Conservation (phyloP, 2,329 filamentous ascomycete species). For the Rutstroemia sp. region DNA sequence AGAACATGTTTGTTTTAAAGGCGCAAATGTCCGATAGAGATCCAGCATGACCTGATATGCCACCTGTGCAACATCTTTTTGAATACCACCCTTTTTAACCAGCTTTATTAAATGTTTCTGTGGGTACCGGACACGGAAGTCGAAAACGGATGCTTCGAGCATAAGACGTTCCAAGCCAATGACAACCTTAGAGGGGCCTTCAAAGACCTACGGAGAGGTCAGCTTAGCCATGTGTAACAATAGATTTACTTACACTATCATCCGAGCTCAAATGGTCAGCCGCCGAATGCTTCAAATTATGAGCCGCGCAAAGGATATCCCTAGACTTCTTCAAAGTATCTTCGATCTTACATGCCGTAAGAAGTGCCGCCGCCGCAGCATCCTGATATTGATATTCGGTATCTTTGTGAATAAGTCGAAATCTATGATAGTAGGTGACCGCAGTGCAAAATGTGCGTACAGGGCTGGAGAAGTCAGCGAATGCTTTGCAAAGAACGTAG, state of each 20-base stretch:
- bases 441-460: slow-evolving; percentile 90
- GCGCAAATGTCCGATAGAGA: slow-evolving; percentile 86
- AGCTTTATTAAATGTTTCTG: slow-evolving; percentile 82
- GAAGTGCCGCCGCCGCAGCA: slow-evolving; percentile 78
- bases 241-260: slow-evolving; percentile 56
- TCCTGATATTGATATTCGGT: slow-evolving; percentile 81
- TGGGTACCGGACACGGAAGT: slow-evolving; percentile 84
- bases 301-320: slow-evolving; percentile 84
- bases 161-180: slow-evolving; percentile 89
- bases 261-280: slow-evolving; percentile 67
- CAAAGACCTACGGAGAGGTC: slow-evolving; percentile 56
- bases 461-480: slow-evolving; percentile 45
- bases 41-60: slow-evolving; percentile 83
- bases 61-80: slow-evolving; percentile 52
- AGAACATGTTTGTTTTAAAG: slow-evolving; percentile 82
- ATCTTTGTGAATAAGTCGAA: slow-evolving; percentile 78
- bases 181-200: slow-evolving; percentile 68
- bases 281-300: slow-evolving; percentile 64
- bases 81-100: slow-evolving; percentile 38
- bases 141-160: slow-evolving; percentile 86
- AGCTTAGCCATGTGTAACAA: not conserved
- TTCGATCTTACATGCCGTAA: slow-evolving; percentile 94
- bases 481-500: not conserved
- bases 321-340: slow-evolving; percentile 95
- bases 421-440: slow-evolving; percentile 88